Evolutionary conservation across 306 rosid genomes (phyloP).

Genomic region (Castanopsis chinensis): DNA sequence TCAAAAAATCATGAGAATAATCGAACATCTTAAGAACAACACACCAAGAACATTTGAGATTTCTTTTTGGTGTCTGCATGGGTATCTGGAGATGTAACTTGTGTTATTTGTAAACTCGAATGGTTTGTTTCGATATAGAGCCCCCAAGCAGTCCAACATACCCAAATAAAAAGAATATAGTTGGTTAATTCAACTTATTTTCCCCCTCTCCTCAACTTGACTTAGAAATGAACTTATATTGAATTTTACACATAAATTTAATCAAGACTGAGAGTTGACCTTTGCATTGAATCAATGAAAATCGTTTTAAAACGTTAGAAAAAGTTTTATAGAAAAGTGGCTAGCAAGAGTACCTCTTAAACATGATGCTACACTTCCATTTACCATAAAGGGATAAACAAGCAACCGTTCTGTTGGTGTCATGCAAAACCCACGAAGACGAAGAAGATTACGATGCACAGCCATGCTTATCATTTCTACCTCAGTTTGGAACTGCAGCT

Average conservation of each 20-base stretch:
- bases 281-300: not conserved
- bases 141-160: not conserved
- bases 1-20: not conserved
- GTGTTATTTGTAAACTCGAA: not conserved
- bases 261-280: not conserved
- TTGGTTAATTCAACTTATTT: not conserved
- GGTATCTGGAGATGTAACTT: not conserved
- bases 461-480: slow-evolving; percentile 98
- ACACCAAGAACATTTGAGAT: not conserved
- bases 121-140: not conserved
- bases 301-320: not conserved
- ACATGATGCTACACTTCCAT: slow-evolving; percentile 97
- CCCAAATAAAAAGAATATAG: not conserved
- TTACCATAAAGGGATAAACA: slow-evolving; percentile 87
- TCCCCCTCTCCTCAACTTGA: not conserved
- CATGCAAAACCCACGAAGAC: slow-evolving; percentile 92
- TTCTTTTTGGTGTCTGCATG: not conserved
- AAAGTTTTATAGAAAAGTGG: not conserved
- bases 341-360: slow-evolving; percentile 63
- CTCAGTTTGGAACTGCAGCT: slow-evolving; percentile 93
- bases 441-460: slow-evolving; percentile 93
- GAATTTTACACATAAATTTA: not conserved
- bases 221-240: not conserved
- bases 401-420: slow-evolving; percentile 96
- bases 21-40: slow-evolving; percentile 4